Percentiles rank a stretch among this genome's conserved stretches.
Conservation (phyloP, 768 basidiomycete genomes). For the Lentinula lateritia region DNA sequence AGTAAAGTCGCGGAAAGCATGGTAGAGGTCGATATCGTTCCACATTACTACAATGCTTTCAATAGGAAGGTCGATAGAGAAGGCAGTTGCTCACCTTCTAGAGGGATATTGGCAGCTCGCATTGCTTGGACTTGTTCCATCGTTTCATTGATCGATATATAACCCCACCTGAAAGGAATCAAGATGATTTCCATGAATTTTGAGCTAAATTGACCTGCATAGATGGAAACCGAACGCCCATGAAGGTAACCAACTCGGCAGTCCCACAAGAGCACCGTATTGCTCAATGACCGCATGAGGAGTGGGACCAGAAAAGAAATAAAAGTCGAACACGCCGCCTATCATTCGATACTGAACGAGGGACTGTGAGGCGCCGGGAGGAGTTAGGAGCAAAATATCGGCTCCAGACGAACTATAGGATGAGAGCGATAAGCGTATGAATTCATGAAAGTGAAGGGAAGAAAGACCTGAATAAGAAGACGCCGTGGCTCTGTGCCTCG, state of each 20-base stretch:
- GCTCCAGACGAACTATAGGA: constrained; percentile 53
- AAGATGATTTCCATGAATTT: neutral
- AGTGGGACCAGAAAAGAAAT: constrained; percentile 62
- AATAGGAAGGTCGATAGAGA: neutral
- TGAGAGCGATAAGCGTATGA: constrained; percentile 3
- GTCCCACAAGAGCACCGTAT: constrained; percentile 61
- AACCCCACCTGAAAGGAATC: constrained; percentile 24
- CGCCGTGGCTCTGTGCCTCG: constrained; percentile 63
- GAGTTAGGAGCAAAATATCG: constrained; percentile 65
- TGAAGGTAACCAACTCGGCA: constrained; percentile 64
- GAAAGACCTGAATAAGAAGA: constrained; percentile 62
- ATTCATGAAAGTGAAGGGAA: neutral
- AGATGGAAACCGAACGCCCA: constrained; percentile 82
- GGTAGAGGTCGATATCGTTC: constrained; percentile 75
- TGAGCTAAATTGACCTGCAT: constrained; percentile 39
- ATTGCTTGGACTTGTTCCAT: constrained; percentile 47
- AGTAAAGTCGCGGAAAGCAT: constrained; percentile 66
- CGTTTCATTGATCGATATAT: constrained; percentile 46
- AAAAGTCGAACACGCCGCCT: constrained; percentile 74
- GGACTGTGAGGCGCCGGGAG: constrained; percentile 45
- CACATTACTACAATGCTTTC: constrained; percentile 50
- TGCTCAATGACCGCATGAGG: constrained; percentile 62
- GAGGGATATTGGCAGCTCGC: constrained; percentile 68
- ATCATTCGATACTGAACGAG: constrained; percentile 69
- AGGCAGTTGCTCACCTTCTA: constrained; percentile 46